phyloP scores from a whole-genome alignment of 116 monocot species.

The Cymodocea nodosa region DNA sequence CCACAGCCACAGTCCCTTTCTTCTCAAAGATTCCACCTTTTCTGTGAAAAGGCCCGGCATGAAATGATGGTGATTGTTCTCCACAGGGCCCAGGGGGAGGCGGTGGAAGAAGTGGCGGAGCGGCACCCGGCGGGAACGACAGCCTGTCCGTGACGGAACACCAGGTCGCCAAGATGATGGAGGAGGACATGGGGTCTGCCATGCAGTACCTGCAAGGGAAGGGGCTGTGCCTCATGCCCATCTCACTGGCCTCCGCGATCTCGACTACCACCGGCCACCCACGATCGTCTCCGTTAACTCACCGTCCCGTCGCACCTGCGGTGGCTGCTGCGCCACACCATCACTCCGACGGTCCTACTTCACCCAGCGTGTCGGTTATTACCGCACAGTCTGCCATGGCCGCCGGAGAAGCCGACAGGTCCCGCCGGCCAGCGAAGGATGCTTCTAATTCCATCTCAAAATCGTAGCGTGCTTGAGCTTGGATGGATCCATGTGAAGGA shows the following conservation, averaged over 20 bases:
- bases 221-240: conserved; percentile 48
- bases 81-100: conserved; percentile 11
- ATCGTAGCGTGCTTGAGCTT: background rate
- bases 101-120: background rate
- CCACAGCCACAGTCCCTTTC: background rate
- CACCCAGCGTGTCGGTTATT: conserved; percentile 53
- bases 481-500: too few relatives aligned
- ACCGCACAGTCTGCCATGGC: conserved; percentile 63
- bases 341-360: conserved; percentile 31
- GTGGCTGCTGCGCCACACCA: conserved; percentile 1
- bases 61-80: background rate
- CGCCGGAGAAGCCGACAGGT: conserved; percentile 20
- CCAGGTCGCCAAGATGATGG: conserved; percentile 97
- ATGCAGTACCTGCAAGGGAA: conserved; percentile 99
- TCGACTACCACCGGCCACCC: conserved; percentile 33
- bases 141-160: conserved; percentile 68
- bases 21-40: conserved; percentile 1
- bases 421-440: conserved; percentile 25
- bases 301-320: background rate
- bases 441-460: conserved; percentile 44
- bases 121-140: conserved; percentile 22
- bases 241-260: conserved; percentile 47
- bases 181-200: conserved; percentile 97
- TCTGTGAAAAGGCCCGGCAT: background rate
- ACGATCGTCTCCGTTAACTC: background rate